A percentile compares a stretch with the other conserved stretches of the same genome.
phyloP scores from a whole-genome alignment of 2,329 filamentous ascomycete genomes.

The Dactylellina drechsleri region DNA sequence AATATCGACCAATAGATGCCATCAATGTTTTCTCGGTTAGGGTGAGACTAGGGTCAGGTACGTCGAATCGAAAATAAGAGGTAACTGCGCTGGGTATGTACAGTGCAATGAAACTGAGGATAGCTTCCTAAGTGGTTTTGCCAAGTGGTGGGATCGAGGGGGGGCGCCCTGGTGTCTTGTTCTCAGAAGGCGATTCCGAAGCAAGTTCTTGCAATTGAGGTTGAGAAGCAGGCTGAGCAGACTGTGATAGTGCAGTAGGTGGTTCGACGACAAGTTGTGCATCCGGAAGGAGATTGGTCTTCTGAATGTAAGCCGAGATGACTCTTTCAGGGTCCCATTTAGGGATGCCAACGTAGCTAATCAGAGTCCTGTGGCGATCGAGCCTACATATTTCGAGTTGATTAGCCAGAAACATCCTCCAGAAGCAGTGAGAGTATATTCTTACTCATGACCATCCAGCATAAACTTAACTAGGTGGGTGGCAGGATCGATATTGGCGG shows the following conservation, averaged over 20 bases:
- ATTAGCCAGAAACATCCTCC: not conserved
- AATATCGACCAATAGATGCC: no score
- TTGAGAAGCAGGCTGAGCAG: not conserved
- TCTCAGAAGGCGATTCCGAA: constrained; percentile 11
- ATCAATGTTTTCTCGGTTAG: no score
- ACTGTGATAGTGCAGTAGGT: not conserved
- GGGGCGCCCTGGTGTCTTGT: constrained; percentile 3
- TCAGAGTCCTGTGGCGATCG: constrained; percentile 3
- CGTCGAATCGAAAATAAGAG: no score
- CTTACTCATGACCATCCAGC: constrained; percentile 30
- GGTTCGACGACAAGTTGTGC: not conserved
- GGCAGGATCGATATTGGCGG: constrained; percentile 3
- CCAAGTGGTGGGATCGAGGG: not conserved
- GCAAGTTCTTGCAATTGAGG: not conserved
- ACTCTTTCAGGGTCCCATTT: constrained; percentile 11
- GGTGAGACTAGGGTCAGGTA: no score
- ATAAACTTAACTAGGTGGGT: constrained; percentile 10
- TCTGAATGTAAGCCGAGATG: constrained; percentile 12
- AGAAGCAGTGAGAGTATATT: not conserved
- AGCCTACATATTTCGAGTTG: constrained; percentile 3
- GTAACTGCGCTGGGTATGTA: no score
- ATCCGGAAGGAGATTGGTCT: not conserved
- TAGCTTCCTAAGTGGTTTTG: constrained; percentile 5
- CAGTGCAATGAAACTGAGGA: no score
- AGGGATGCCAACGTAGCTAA: not conserved